Percentiles rank a stretch among this genome's conserved stretches.
phyloP scores from a whole-genome alignment of 2,329 filamentous ascomycete genomes.

The Xylariomycetidae sp. region DNA sequence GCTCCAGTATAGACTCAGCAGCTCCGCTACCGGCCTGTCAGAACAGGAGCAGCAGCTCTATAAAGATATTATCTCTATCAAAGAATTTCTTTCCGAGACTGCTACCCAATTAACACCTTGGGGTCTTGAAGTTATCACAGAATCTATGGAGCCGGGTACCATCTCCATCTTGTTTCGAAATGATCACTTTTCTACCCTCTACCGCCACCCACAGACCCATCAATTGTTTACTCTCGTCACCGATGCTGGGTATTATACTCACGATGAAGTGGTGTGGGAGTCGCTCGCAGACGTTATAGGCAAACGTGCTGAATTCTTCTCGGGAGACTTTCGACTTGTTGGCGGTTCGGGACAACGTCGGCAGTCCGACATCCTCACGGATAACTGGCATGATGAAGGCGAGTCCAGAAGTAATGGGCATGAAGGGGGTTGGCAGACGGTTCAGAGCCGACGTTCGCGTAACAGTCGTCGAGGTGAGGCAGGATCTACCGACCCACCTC shows the following conservation, averaged over 20 bases:
- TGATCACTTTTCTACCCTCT: conserved; percentile 93
- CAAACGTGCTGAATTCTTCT: conserved; percentile 75
- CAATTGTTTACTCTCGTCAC: conserved; percentile 83
- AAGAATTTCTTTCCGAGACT: conserved; percentile 72
- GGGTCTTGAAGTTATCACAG: conserved; percentile 71
- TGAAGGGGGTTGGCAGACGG: conserved; percentile 51
- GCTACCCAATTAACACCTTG: conserved; percentile 83
- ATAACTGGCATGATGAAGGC: conserved; percentile 13
- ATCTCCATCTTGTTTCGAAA: conserved; percentile 94
- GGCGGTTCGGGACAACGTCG: conserved; percentile 45
- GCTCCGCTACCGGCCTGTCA: conserved; percentile 52
- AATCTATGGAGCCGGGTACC: conserved; percentile 67
- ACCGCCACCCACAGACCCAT: conserved; percentile 75
- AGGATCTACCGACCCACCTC: conserved; percentile 16
- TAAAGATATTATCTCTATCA: conserved; percentile 79
- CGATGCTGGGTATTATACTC: conserved; percentile 81
- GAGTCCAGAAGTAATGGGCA: conserved; percentile 17
- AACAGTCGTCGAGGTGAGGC: conserved; percentile 15
- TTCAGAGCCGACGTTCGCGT: conserved; percentile 34
- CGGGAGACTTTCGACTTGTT: conserved; percentile 86
- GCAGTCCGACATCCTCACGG: conserved; percentile 8
- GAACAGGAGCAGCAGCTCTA: conserved; percentile 73
- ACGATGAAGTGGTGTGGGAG: conserved; percentile 95
- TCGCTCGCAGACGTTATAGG: conserved; percentile 85
- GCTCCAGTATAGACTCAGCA: conserved; percentile 71